These are phyloP conservation scores for Daldinia eschscholtzii DNA, from an alignment of 2,329 filamentous ascomycete species.

Conservation along the genomic window DNA sequence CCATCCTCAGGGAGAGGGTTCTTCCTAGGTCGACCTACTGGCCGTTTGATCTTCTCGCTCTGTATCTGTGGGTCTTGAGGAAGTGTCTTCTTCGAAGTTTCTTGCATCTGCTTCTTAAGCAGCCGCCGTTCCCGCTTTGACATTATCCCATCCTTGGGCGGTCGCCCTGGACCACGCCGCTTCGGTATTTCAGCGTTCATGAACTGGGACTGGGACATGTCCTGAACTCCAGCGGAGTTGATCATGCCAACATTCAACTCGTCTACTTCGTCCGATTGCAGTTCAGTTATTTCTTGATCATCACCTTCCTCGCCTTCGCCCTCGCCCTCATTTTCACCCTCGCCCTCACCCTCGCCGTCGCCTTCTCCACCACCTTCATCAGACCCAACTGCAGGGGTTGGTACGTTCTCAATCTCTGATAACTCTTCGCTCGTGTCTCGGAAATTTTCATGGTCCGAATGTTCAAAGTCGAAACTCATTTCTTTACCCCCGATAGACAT, in stretches of 20 bases:
- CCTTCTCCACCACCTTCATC: slow-evolving; percentile 57
- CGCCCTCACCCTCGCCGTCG: slow-evolving; percentile 55
- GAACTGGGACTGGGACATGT: slow-evolving; percentile 49
- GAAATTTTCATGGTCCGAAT: slow-evolving; percentile 68
- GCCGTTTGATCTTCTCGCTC: slow-evolving; percentile 68
- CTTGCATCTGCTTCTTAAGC: slow-evolving; percentile 70
- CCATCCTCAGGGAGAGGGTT: slow-evolving; percentile 71
- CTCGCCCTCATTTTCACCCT: slow-evolving; percentile 57
- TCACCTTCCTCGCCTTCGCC: slow-evolving; percentile 45
- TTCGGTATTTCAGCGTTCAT: slow-evolving; percentile 65
- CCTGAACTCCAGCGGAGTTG: slow-evolving; percentile 31
- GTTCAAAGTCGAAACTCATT: slow-evolving; percentile 81
- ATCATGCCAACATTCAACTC: slow-evolving; percentile 41
- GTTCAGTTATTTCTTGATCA: slow-evolving; percentile 45
- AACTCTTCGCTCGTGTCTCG: slow-evolving; percentile 68
- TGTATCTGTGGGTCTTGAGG: slow-evolving; percentile 59
- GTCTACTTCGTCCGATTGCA: slow-evolving; percentile 45
- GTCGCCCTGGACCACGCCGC: slow-evolving; percentile 82
- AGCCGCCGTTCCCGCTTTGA: slow-evolving; percentile 79
- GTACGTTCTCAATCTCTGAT: slow-evolving; percentile 60
- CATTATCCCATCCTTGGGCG: slow-evolving; percentile 86
- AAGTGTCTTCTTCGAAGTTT: slow-evolving; percentile 65
- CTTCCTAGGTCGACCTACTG: slow-evolving; percentile 74
- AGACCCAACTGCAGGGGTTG: slow-evolving; percentile 54
- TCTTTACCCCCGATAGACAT: slow-evolving; percentile 72